Evolutionary conservation across 208 protist species (phyloP).

Genomic region (Trypanosoma caninum): DNA sequence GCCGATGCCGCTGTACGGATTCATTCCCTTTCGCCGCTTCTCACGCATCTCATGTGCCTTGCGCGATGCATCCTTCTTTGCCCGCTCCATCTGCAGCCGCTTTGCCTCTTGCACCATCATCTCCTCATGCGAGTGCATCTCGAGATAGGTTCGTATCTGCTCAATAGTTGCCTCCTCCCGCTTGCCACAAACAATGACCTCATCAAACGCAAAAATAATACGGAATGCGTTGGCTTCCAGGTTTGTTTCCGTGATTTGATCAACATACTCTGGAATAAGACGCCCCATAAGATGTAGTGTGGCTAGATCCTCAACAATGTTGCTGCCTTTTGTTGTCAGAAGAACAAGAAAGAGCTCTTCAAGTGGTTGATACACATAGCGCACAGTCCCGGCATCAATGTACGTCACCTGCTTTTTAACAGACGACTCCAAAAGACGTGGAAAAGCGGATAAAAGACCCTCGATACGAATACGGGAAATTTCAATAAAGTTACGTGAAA

Average conservation of each 20-base stretch:
- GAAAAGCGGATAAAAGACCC: slow-evolving; percentile 96
- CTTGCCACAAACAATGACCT: slow-evolving; percentile 94
- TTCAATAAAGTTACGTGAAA: slow-evolving; percentile 96
- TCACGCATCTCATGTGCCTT: slow-evolving; percentile 84
- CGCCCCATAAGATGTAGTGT: slow-evolving; percentile 93
- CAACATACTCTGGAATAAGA: slow-evolving; percentile 90
- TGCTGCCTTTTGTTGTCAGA: slow-evolving; percentile 94
- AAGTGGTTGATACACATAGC: slow-evolving; percentile 98
- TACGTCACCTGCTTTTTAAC: slow-evolving; percentile 95
- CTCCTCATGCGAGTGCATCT: slow-evolving; percentile 97
- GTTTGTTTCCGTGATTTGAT: slow-evolving; percentile 61
- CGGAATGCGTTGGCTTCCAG: slow-evolving; percentile 90
- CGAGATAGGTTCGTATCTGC: slow-evolving; percentile 94
- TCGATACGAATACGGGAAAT: slow-evolving; percentile 95
- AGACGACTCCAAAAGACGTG: slow-evolving; percentile 91
- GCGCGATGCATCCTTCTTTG: slow-evolving; percentile 86
- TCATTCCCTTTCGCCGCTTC: slow-evolving; percentile 36
- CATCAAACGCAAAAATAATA: slow-evolving; percentile 97
- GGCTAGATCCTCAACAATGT: slow-evolving; percentile 98
- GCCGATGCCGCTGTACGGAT: slow-evolving; percentile 76
- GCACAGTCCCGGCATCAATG: slow-evolving; percentile 95
- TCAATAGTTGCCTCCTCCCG: slow-evolving; percentile 93
- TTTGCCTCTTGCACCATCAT: slow-evolving; percentile 80
- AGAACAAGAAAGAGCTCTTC: slow-evolving; percentile 94
- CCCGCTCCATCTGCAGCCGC: slow-evolving; percentile 85